A percentile compares a stretch with the other conserved stretches of the same genome.
Conservation (phyloP, 2,329 filamentous ascomycete genomes). For the Sclerotinia subarctica region DNA sequence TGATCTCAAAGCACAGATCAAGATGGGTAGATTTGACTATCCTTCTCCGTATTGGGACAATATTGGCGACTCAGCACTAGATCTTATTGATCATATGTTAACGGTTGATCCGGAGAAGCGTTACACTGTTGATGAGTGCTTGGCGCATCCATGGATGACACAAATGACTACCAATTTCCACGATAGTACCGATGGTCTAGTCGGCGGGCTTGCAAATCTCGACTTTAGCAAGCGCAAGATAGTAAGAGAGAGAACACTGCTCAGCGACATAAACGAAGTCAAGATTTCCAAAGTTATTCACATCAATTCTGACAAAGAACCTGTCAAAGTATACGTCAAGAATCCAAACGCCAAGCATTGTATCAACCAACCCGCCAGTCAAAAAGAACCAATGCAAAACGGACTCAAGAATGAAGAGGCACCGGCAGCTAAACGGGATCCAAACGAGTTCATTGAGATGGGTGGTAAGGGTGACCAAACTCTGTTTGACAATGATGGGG, state of each 20-base stretch:
- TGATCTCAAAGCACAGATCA: constrained; percentile 84
- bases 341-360: constrained; percentile 51
- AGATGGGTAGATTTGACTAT: constrained; percentile 84
- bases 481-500: constrained; percentile 63
- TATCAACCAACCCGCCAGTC: constrained; percentile 42
- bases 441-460: constrained; percentile 77
- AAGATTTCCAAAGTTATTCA: constrained; percentile 57
- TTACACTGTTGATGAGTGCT: constrained; percentile 84
- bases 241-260: constrained; percentile 76
- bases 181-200: constrained; percentile 89
- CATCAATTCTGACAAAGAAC: constrained; percentile 50
- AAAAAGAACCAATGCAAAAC: constrained; percentile 22
- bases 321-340: constrained; percentile 73
- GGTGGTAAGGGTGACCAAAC: constrained; percentile 82
- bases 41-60: constrained; percentile 95
- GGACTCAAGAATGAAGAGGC: constrained; percentile 54
- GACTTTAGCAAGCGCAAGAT: constrained; percentile 82
- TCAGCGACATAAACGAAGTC: constrained; percentile 78
- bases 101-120: constrained; percentile 80
- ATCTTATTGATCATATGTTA: constrained; percentile 93
- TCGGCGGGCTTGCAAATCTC: constrained; percentile 76
- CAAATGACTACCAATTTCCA: constrained; percentile 58
- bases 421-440: constrained; percentile 64
- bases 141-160: constrained; percentile 87
- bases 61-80: constrained; percentile 79